Evolutionary conservation across 176 grass and related monocot species (phyloP).

Genomic region (Eremochloa ophiuroides): DNA sequence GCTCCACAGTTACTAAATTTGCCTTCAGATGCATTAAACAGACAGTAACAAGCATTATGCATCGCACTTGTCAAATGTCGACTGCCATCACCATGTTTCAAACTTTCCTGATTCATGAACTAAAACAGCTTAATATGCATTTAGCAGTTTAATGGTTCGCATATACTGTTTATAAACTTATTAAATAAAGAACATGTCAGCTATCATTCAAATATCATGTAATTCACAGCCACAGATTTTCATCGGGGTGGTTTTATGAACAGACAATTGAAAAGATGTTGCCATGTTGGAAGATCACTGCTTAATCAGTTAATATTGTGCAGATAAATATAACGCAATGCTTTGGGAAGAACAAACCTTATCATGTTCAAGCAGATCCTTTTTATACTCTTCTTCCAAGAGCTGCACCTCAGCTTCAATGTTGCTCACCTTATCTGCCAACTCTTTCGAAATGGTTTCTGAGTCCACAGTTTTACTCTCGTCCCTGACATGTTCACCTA

Average conservation of each 20-base stretch:
- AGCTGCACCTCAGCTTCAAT: constrained; percentile 39
- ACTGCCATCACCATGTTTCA: neutral
- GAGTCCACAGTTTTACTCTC: constrained; percentile 13
- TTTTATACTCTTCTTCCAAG: constrained; percentile 60
- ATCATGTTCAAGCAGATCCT: constrained; percentile 38
- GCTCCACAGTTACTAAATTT: neutral
- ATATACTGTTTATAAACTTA: neutral
- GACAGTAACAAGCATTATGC: neutral
- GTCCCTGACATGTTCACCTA: constrained; percentile 22
- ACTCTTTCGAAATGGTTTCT: constrained; percentile 35
- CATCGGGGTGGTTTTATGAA: neutral
- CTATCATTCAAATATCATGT: neutral
- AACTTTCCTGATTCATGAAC: neutral
- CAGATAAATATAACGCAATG: neutral
- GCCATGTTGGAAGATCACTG: neutral
- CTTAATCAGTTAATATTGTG: neutral
- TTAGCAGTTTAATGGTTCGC: neutral
- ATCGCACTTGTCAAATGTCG: neutral
- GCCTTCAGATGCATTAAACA: neutral
- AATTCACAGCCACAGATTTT: neutral
- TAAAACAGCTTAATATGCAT: neutral
- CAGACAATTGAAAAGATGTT: neutral
- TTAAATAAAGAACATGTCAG: neutral
- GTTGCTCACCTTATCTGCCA: constrained; percentile 34
- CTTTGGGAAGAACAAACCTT: constrained; percentile 13